Evolutionary conservation across 176 grass and related monocot genomes (phyloP), one percentile per base, ranked within the genome.

Genomic region (Poa annua): DNA sequence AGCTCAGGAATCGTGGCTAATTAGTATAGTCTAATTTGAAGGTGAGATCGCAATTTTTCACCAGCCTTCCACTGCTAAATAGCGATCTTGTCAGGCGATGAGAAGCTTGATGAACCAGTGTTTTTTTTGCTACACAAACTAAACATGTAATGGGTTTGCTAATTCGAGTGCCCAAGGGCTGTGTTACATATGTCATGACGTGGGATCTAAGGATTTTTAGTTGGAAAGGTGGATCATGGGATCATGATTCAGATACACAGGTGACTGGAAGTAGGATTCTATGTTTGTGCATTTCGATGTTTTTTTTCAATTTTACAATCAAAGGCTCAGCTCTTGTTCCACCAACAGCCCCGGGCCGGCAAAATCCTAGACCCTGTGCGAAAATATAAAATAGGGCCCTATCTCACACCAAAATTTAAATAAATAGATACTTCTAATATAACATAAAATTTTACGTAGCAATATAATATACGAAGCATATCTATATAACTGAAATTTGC

Each of bases 151-250:
- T 17, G 0, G 15, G 47, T 52, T 75, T 75, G 71, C 16, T 9
- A 5, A 74, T 74, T 74, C 45, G 29, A 33, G 62, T 17, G 14
- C 29, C 24, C 29, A 7, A 25, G 0, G 29, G 22, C 22, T 17
- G 24, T 69, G 15, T 73, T 50, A 16, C 45, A 50, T 16, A 45
- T 78, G 16, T 61, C 55, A 25, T 62, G 22, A 78, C 14, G 45
- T 62, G 76, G 76, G 75, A 59, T 77, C 35, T 59, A 26, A 20
- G 49, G 71, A 57, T 57, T 57, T 61, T 61, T 61, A 61, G 5
- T 26, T 61, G 3, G 6, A 65, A 32, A 65, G 62, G 32, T 66
- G 7, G 32, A 66, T 66, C 45, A 32, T 74, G 71, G 71, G 7
- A 61, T 74, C 32, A 25, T 29, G 45, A 32, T 51, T 79, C 36